Base-by-base conservation (phyloP, 2,329 filamentous ascomycete genomes). In the Phaeosphaeriaceae sp. region DNA sequence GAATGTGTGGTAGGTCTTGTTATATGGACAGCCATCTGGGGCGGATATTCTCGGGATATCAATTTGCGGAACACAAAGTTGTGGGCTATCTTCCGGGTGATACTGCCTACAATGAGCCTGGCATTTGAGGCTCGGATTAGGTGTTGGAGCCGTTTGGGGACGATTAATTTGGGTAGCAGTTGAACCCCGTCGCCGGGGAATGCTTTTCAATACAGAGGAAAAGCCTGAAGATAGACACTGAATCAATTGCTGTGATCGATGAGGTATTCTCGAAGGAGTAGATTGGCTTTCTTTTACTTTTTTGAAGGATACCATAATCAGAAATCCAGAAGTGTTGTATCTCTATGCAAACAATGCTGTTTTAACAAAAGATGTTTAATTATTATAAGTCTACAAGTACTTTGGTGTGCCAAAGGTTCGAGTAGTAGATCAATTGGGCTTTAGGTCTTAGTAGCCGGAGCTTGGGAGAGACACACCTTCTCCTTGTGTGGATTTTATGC, bases 1-100 rank as follows among this genome's bases (percentile, higher is more conserved):
- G 36, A 63, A 65, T 0, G 58, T 64, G 36, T 60, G 50, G 29
- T 63, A 61, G 3, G 20, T 30, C 7, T 50, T 46, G 38, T 67
- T 54, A 49, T 65, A 61, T 0, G 60, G 56, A 43, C 58, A 65
- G 7, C 39, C 37, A 7, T 60, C 46, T 8, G 40, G 6, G 4
- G 53, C 50, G 0, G 42, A 40, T 4, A 59, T 21, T 13, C 36
- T 47, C 8, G 55, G 51, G n/a, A 52, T 52, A 2, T 42, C 43
- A 6, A 55, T 7, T 12, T n/a, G 40, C n/a, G 51, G 41, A 8
- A 44, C 15, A 26, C 23, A 32, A 6, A 20, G 6, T 11, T 46
- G 30, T 42, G 40, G 42, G 13, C 16, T 18, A 7, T 32, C 18
- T 28, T 30, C 23, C 6, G 15, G 17, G 9, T n/a, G 18, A 15